Percentiles rank a stretch among this genome's conserved stretches.
Conservation (phyloP, 352 stramenopile species). For the Globisporangium parvum region DNA sequence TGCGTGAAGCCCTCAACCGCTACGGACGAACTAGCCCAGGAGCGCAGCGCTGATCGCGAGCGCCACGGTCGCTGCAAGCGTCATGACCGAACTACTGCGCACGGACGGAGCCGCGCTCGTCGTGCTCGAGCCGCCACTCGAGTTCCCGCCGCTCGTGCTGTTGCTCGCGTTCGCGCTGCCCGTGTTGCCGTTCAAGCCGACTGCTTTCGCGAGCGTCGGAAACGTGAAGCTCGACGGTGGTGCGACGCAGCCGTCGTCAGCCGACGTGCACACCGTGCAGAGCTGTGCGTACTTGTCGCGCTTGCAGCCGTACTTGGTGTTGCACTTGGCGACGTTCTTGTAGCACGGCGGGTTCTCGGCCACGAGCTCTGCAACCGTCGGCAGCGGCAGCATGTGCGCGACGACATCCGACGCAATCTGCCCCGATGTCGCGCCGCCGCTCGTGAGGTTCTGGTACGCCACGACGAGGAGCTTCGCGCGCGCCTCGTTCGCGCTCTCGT, state of each 20-base stretch:
- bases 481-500: constrained; percentile 43
- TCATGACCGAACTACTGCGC: background rate
- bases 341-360: constrained; percentile 64
- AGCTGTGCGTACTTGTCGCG: constrained; percentile 56
- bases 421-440: constrained; percentile 26
- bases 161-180: constrained; percentile 21
- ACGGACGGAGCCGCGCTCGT: background rate
- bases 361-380: constrained; percentile 34
- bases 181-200: constrained; percentile 41
- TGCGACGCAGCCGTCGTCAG: constrained; percentile 31
- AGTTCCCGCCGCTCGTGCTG: constrained; percentile 1
- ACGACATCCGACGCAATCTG: constrained; percentile 26
- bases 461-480: constrained; percentile 43
- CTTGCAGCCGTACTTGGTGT: constrained; percentile 42
- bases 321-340: constrained; percentile 55
- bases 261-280: constrained; percentile 54
- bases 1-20: too few species aligned
- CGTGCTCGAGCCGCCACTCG: constrained; percentile 1
- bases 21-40: background rate
- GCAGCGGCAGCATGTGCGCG: constrained; percentile 47
- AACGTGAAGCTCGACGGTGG: constrained; percentile 41
- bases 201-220: constrained; percentile 39
- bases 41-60: background rate
- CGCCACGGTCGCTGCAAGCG: background rate
- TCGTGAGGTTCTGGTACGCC: constrained; percentile 50